phyloP scores from a whole-genome alignment of 768 basidiomycete genomes.

The Hebeloma cylindrosporum region DNA sequence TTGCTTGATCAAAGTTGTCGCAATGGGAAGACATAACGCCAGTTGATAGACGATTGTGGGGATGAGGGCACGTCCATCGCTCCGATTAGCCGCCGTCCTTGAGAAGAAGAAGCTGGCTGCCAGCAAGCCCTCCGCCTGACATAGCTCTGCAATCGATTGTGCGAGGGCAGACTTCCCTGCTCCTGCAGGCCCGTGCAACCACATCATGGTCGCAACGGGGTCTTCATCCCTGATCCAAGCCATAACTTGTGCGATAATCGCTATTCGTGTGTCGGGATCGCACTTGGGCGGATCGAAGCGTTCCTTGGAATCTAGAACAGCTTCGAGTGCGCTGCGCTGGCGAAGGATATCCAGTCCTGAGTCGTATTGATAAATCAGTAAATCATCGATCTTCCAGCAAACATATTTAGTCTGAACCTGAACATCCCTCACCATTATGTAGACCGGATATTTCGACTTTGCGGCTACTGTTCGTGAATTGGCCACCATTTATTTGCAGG shows the following conservation, averaged over 20 bases:
- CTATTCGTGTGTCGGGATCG: slow-evolving; percentile 14
- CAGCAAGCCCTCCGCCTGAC: not conserved
- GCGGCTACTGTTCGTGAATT: too few relatives aligned
- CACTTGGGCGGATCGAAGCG: slow-evolving; percentile 17
- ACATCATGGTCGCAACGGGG: slow-evolving; percentile 3
- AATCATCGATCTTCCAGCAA: too few relatives aligned
- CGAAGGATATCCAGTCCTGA: slow-evolving; percentile 9
- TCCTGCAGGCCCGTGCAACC: slow-evolving; percentile 17
- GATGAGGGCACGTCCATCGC: slow-evolving; percentile 6
- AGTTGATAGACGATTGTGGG: slow-evolving; percentile 17
- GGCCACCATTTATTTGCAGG: too few relatives aligned
- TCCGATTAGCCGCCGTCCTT: not conserved
- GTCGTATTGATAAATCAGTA: not conserved
- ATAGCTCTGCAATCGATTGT: slow-evolving; percentile 17
- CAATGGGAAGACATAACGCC: slow-evolving; percentile 6
- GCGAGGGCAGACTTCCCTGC: slow-evolving; percentile 20
- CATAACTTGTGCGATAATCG: slow-evolving; percentile 15
- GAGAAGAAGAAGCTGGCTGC: slow-evolving; percentile 19
- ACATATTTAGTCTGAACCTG: too few relatives aligned
- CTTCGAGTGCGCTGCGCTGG: slow-evolving; percentile 8
- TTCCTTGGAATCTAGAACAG: slow-evolving; percentile 15
- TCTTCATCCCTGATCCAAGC: slow-evolving; percentile 12
- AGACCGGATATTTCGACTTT: too few relatives aligned
- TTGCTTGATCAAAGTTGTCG: slow-evolving; percentile 3
- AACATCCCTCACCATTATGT: too few relatives aligned